These are phyloP conservation scores for Escallonia rubra DNA, from an alignment of 129 eudicot species.

Conservation along the genomic window DNA sequence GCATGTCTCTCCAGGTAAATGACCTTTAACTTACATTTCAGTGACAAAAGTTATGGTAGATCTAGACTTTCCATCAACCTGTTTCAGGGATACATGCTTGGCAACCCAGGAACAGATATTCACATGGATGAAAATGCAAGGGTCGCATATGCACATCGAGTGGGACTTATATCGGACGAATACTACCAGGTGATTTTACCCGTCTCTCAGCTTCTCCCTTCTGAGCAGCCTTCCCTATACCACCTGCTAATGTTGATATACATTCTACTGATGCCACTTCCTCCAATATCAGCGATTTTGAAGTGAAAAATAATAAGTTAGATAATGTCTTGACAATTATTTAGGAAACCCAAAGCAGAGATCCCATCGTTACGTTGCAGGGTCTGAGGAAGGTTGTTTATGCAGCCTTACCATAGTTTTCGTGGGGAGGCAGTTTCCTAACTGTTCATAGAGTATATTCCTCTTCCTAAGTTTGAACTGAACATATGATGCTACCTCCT, in stretches of 20 bases:
- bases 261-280: background rate
- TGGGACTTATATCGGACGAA: constrained; percentile 25
- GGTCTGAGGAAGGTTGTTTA: too few relatives aligned
- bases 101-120: constrained; percentile 21
- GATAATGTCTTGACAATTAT: background rate
- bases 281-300: background rate
- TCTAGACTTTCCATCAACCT: background rate
- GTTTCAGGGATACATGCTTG: constrained; percentile 30
- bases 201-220: too few relatives aligned
- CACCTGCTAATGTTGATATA: too few relatives aligned
- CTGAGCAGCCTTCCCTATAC: too few relatives aligned
- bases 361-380: background rate
- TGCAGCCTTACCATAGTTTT: too few relatives aligned
- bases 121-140: background rate
- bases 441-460: background rate
- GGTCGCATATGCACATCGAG: constrained; percentile 24
- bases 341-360: background rate
- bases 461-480: too few relatives aligned
- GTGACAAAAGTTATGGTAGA: background rate
- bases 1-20: background rate
- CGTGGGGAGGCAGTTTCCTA: too few relatives aligned
- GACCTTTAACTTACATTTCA: too few relatives aligned
- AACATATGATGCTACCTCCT: too few relatives aligned
- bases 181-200: constrained; percentile 19
- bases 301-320: background rate